Evolutionary conservation across 2,329 filamentous ascomycete genomes (phyloP), one percentile per base, ranked within the genome.

Genomic region (Piedraia hortae): DNA sequence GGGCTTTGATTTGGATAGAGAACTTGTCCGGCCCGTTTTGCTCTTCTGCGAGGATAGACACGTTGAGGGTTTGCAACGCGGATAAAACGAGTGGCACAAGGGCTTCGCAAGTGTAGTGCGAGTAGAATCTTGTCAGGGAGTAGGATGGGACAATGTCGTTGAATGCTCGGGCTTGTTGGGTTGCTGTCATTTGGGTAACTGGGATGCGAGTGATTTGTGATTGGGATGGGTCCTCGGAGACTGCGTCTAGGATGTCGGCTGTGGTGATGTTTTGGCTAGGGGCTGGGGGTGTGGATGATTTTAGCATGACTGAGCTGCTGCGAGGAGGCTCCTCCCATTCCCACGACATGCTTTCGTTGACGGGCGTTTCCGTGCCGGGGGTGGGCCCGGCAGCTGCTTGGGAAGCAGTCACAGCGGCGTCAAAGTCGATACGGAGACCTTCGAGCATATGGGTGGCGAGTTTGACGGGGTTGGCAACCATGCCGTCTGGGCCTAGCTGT

Each of bases 371-470:
- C 29, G 57, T 59, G 28, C 71, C 61, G 17, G 71, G 66, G 4
- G 65, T 65, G 13, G 85, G 80, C 37, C 91, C 78, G 0, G 78
- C 88, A n/a, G 73, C 66, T 2, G 77, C 64, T 17, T 48, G 49
- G 2, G 53, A 55, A 7, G 56, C 50, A 4, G 61, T 52, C 2
- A 69, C 64, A 27, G 62, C 54, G 34, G 71, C 61, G 23, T 57
- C 66, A 39, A 93, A 80, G 44, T 91, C 74, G 41, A 97, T 89
- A 30, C 64, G 72, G 9, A 97, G 61, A 24, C 66, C 72, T 41
- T 89, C 75, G 24, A 97, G 67, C 75, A 97, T 90, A 39, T 75
- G 67, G 0, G 85, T 89, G n/a, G 85, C 85, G 20, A 97, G 56
- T 24, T 65, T 62, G 29, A 93, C 53, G 1, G 75, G 74, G 36